Percentiles rank a stretch among this genome's conserved stretches.
Conservation (phyloP, 2,329 filamentous ascomycete species). For the Neoscytalidium dimidiatum region DNA sequence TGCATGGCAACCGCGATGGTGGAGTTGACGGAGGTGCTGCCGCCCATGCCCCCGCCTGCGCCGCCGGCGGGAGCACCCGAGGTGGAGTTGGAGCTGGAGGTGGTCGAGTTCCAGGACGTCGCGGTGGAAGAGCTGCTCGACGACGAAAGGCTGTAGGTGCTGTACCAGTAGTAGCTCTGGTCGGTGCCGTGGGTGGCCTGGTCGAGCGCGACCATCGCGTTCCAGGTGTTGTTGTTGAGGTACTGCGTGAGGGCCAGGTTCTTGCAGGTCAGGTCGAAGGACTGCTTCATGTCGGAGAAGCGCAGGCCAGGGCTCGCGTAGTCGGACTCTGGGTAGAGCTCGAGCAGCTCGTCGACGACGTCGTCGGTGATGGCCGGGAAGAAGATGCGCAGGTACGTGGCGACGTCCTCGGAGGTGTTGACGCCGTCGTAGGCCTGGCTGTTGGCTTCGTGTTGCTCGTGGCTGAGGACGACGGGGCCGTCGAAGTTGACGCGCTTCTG, state of each 20-base stretch:
- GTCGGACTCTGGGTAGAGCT: conserved; percentile 35
- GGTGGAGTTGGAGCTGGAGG: conserved; percentile 25
- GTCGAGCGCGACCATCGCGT: conserved; percentile 35
- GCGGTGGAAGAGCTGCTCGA: background rate
- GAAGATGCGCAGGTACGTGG: conserved; percentile 33
- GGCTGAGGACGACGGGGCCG: conserved; percentile 38
- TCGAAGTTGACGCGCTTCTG: conserved; percentile 39
- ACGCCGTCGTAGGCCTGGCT: conserved; percentile 31
- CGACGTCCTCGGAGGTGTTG: conserved; percentile 36
- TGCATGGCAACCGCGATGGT: conserved; percentile 29
- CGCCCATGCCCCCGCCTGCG: background rate
- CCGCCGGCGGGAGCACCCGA: conserved; percentile 3
- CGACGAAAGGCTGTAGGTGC: conserved; percentile 20
- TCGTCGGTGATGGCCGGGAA: conserved; percentile 39
- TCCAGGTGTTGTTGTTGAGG: conserved; percentile 40
- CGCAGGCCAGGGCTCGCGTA: conserved; percentile 38
- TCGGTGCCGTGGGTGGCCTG: conserved; percentile 39
- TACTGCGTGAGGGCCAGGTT: conserved; percentile 38
- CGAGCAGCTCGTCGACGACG: conserved; percentile 32
- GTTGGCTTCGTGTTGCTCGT: conserved; percentile 40
- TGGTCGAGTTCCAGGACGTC: background rate
- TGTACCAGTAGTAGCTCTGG: conserved; percentile 38
- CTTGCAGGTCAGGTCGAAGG: conserved; percentile 37
- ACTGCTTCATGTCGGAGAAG: conserved; percentile 40
- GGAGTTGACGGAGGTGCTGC: conserved; percentile 12